Evolutionary conservation across 768 basidiomycete genomes (phyloP), one percentile per base, ranked within the genome.

Genomic region (Mrakia gelida): DNA sequence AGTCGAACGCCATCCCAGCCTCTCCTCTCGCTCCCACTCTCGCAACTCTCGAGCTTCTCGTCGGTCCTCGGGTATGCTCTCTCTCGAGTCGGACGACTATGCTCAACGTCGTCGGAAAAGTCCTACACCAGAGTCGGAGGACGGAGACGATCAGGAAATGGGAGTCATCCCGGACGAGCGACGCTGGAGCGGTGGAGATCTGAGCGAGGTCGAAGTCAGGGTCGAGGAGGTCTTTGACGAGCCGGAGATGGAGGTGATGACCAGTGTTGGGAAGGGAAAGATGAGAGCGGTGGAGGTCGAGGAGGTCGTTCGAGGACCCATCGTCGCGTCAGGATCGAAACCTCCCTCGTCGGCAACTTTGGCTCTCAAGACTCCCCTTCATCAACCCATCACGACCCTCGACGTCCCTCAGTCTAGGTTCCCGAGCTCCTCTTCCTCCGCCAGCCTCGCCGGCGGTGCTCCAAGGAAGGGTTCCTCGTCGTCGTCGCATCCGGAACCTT

Each of bases 51-150:
- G 67, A 41, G 67, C 67, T 21, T 70, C 67, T 8, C 67, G 67
- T 43, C 67, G 67, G 4, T 70, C 67, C 34, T 70, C 67, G 21
- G 67, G 67, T 41, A 70, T 70, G 11, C 34, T 70, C 67, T 70
- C 67, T 0, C 38, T 70, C 38, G 67, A 70, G 34, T 23, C 67
- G 38, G 38, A 70, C 38, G 67, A 70, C 59, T 59, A 59, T 26
- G 67, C 41, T 34, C 38, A 26, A 38, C 34, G 67, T 15, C 67
- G 67, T 23, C 26, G 67, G 26, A 70, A 70, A 30, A 70, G 67
- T n/a, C 67, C 67, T 21, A 70, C 67, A 21, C 67, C 67, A 21
- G 67, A 70, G 67, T 70, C 67, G 6, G 67, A 70, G 26, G 67
- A 38, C 34, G 67, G 67, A 26, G 67, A 43, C 18, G 67, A 70